Percentiles rank a stretch among this genome's conserved stretches.
These are phyloP conservation scores for Aureobasidium lini DNA, from an alignment of 2,329 filamentous ascomycete genomes.

Conservation along the genomic window DNA sequence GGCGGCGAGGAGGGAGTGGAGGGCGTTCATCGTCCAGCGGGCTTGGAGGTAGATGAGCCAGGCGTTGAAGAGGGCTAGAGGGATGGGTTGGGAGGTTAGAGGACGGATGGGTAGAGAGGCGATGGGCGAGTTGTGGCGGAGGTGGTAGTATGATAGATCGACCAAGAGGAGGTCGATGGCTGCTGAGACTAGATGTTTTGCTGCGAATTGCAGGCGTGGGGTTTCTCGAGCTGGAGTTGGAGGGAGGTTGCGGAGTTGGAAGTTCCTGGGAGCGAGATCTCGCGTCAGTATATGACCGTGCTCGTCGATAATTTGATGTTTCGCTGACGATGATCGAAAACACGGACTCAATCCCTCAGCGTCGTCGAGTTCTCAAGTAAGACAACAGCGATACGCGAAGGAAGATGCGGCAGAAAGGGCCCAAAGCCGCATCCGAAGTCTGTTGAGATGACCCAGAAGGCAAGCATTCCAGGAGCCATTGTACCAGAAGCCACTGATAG, in stretches of 20 bases:
- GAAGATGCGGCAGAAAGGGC: too few species aligned
- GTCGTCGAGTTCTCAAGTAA: too few species aligned
- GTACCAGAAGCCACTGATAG: too few species aligned
- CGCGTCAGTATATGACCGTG: too few species aligned
- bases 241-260: neutral
- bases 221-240: neutral
- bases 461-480: too few species aligned
- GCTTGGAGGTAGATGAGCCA: constrained; percentile 3
- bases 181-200: neutral
- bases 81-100: neutral
- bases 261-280: neutral
- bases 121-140: neutral
- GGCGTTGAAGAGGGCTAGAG: neutral
- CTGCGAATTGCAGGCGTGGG: neutral
- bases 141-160: neutral
- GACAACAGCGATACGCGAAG: too few species aligned
- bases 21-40: neutral
- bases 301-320: too few species aligned
- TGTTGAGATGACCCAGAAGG: too few species aligned
- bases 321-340: too few species aligned
- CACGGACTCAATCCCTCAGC: too few species aligned
- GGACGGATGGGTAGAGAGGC: neutral
- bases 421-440: too few species aligned
- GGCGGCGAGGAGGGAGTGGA: neutral
- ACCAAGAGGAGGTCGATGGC: neutral